Percentiles rank a stretch among this genome's conserved stretches.
phyloP scores from a whole-genome alignment of 169 alveolate genomes.

The Eimeria maxima region DNA sequence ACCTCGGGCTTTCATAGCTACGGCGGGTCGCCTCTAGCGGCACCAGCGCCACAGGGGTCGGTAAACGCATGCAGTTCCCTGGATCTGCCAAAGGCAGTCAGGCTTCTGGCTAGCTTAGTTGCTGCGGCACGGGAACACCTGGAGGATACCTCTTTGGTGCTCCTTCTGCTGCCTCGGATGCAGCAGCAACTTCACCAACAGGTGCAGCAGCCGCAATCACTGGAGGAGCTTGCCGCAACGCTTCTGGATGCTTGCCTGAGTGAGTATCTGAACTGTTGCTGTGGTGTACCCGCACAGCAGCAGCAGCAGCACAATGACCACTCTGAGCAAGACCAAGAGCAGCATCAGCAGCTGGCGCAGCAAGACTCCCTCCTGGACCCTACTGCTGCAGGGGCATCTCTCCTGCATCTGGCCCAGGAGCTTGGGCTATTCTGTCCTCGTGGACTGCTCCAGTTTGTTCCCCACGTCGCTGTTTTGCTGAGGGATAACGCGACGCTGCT shows the following conservation, averaged over 20 bases:
- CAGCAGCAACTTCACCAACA: slow-evolving; percentile 73
- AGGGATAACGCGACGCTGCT: slow-evolving; percentile 34
- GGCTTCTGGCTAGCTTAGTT: slow-evolving; percentile 57
- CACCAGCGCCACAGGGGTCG: slow-evolving; percentile 11
- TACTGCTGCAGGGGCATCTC: slow-evolving; percentile 43
- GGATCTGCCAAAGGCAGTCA: slow-evolving; percentile 38
- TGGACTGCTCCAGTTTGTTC: slow-evolving; percentile 65
- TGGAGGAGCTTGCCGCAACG: slow-evolving; percentile 72
- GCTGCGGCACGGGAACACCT: slow-evolving; percentile 75
- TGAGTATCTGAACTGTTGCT: slow-evolving; percentile 67
- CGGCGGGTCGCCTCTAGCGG: slow-evolving; percentile 65
- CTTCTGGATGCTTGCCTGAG: slow-evolving; percentile 67
- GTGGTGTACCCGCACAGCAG: neutral
- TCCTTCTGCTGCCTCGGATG: slow-evolving; percentile 66
- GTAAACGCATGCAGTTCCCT: neutral
- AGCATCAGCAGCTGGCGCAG: neutral
- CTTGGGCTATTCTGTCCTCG: slow-evolving; percentile 63
- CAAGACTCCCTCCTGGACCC: slow-evolving; percentile 61
- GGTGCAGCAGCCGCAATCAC: slow-evolving; percentile 47
- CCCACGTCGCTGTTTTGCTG: slow-evolving; percentile 65
- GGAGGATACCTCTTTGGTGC: slow-evolving; percentile 50
- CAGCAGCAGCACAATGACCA: neutral
- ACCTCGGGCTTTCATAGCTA: neutral
- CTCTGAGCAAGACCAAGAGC: neutral
- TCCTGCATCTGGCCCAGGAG: slow-evolving; percentile 75